Evolutionary conservation across 1,139 yeast genomes (phyloP).

Genomic region (Arxiozyma bovina): DNA sequence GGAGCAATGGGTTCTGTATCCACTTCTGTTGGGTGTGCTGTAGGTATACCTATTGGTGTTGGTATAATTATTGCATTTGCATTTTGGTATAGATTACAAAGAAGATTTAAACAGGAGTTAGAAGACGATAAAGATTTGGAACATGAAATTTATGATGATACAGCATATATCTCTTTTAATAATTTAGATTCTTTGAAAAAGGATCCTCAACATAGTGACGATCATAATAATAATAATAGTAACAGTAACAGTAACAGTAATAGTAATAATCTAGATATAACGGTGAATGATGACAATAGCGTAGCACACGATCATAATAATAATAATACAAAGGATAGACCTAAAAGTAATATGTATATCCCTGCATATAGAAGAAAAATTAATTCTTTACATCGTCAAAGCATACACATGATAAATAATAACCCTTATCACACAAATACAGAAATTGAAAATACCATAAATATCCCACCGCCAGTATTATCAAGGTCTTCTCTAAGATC

Average conservation of each 20-base stretch:
- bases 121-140: conserved; percentile 29
- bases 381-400: conserved; percentile 15
- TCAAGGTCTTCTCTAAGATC: conserved; percentile 10
- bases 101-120: conserved; percentile 33
- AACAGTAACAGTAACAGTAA: not conserved
- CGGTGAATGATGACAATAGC: not conserved
- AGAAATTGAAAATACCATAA: not conserved
- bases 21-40: conserved; percentile 43
- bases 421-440: not conserved
- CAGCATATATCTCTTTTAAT: conserved; percentile 29
- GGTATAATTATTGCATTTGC: conserved; percentile 30
- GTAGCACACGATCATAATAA: conserved; percentile 4
- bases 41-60: conserved; percentile 39
- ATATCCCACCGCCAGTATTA: conserved; percentile 6
- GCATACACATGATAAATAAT: conserved; percentile 5
- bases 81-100: conserved; percentile 34
- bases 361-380: conserved; percentile 35
- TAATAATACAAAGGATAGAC: conserved; percentile 2
- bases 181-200: conserved; percentile 19
- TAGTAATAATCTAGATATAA: not conserved
- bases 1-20: conserved; percentile 15
- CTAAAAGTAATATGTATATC: conserved; percentile 23
- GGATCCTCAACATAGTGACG: conserved; percentile 5
- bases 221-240: not conserved
- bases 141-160: conserved; percentile 26